phyloP scores from a whole-genome alignment of 352 stramenopile species.

The Globisporangium splendens region DNA sequence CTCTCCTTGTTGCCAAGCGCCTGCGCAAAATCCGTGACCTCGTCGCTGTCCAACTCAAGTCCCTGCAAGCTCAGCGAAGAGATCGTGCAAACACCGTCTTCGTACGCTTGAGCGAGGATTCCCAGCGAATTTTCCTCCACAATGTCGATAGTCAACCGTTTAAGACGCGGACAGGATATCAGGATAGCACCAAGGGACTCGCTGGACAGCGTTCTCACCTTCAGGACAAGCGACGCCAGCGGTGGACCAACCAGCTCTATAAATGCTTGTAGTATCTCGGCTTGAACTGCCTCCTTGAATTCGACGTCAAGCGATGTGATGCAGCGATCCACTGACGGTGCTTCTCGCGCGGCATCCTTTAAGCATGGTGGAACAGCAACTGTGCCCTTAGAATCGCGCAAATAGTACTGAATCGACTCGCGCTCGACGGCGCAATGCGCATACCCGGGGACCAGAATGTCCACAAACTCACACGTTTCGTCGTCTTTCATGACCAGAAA shows the following conservation, averaged over 20 bases:
- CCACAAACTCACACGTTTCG: slow-evolving; percentile 2
- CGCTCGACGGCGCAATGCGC: slow-evolving; percentile 9
- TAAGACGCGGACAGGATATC: not conserved
- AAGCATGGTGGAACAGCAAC: no score
- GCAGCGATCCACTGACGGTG: not conserved
- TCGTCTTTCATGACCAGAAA: slow-evolving; percentile 21
- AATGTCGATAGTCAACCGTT: slow-evolving; percentile 11
- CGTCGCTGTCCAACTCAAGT: slow-evolving; percentile 15
- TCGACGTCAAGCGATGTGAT: slow-evolving; percentile 8
- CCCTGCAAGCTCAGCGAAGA: slow-evolving; percentile 10
- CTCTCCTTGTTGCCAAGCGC: slow-evolving; percentile 5
- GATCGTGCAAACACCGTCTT: not conserved
- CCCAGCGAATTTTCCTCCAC: slow-evolving; percentile 5
- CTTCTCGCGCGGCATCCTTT: not conserved
- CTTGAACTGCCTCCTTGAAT: slow-evolving; percentile 6
- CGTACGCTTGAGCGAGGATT: slow-evolving; percentile 9
- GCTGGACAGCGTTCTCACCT: slow-evolving; percentile 1
- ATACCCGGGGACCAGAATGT: slow-evolving; percentile 17
- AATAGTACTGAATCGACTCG: slow-evolving; percentile 12
- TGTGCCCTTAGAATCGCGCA: slow-evolving; percentile 1
- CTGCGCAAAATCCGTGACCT: slow-evolving; percentile 6
- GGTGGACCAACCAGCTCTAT: slow-evolving; percentile 8
- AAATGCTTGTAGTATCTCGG: slow-evolving; percentile 9
- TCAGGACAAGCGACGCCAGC: slow-evolving; percentile 8
- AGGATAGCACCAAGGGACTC: slow-evolving; percentile 3